phyloP scores from a whole-genome alignment of 805 yeast genomes.

The Lipomyces mesembrius region DNA sequence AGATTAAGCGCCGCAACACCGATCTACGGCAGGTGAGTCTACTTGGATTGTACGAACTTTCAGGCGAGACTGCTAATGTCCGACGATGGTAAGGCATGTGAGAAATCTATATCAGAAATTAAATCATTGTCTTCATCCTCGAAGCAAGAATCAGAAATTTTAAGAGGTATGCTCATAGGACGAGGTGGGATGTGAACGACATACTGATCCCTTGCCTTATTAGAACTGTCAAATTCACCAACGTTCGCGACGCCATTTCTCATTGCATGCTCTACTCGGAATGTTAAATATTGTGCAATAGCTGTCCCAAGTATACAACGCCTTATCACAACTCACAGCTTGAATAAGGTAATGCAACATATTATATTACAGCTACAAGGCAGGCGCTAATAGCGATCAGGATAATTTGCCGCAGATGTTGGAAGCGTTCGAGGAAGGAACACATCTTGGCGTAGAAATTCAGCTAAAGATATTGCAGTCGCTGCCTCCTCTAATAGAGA shows the following conservation, averaged over 20 bases:
- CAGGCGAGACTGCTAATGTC: not conserved
- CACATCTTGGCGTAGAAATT: slow-evolving; percentile 75
- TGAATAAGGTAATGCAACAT: slow-evolving; percentile 53
- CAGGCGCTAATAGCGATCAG: slow-evolving; percentile 12
- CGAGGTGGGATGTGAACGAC: not conserved
- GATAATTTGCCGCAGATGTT: slow-evolving; percentile 54
- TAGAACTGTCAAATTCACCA: slow-evolving; percentile 51
- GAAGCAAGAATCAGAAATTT: slow-evolving; percentile 38
- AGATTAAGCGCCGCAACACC: slow-evolving; percentile 69
- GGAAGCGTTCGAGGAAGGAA: slow-evolving; percentile 71
- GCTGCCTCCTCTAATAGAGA: slow-evolving; percentile 73
- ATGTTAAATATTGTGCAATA: slow-evolving; percentile 70
- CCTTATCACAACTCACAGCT: slow-evolving; percentile 57
- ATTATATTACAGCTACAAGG: slow-evolving; percentile 36
- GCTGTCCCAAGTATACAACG: slow-evolving; percentile 74
- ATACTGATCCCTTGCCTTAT: not conserved
- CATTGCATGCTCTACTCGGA: slow-evolving; percentile 72
- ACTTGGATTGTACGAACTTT: not conserved
- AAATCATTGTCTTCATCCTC: slow-evolving; percentile 30
- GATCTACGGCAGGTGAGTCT: slow-evolving; percentile 64
- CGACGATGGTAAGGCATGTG: slow-evolving; percentile 38
- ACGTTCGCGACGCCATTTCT: slow-evolving; percentile 71
- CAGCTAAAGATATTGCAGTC: slow-evolving; percentile 86
- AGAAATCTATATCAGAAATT: slow-evolving; percentile 35
- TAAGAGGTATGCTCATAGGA: slow-evolving; percentile 36